phyloP scores from a whole-genome alignment of 192 early-diverging fungal genomes.

The Lunasporangiospora selenospora region DNA sequence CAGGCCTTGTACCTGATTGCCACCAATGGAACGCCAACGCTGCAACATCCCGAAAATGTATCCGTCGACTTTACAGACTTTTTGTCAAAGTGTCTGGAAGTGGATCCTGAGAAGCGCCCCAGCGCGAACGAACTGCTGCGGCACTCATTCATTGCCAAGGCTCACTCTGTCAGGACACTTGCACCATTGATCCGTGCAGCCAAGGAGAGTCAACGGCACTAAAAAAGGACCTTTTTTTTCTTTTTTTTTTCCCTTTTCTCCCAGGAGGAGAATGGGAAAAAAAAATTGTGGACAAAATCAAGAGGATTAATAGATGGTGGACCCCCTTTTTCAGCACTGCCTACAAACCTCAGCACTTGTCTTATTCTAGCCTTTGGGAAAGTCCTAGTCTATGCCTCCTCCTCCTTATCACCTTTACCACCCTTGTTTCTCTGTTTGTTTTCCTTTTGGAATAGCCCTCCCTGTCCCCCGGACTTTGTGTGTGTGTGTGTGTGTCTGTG shows the following conservation, averaged over 20 bases:
- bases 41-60: constrained; percentile 84
- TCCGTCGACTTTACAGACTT: constrained; percentile 82
- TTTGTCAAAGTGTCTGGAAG: constrained; percentile 78
- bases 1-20: constrained; percentile 91
- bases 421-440: too few relatives aligned
- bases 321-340: too few relatives aligned
- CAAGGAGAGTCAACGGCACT: constrained; percentile 53
- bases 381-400: too few relatives aligned
- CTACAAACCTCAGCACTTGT: too few relatives aligned
- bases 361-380: too few relatives aligned
- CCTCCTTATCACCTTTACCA: too few relatives aligned
- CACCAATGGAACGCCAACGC: constrained; percentile 89
- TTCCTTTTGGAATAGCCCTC: too few relatives aligned
- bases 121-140: constrained; percentile 76
- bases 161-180: constrained; percentile 79
- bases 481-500: too few relatives aligned
- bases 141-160: constrained; percentile 84
- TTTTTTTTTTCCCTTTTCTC: background rate
- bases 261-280: too few relatives aligned
- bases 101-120: constrained; percentile 80
- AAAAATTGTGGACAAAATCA: too few relatives aligned
- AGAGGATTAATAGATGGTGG: too few relatives aligned
- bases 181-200: constrained; percentile 81
- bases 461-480: too few relatives aligned
- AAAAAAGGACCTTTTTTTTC: background rate